Conservation (phyloP, 1,284 basidiomycete genomes). For the Taiwanofungus camphoratus region DNA sequence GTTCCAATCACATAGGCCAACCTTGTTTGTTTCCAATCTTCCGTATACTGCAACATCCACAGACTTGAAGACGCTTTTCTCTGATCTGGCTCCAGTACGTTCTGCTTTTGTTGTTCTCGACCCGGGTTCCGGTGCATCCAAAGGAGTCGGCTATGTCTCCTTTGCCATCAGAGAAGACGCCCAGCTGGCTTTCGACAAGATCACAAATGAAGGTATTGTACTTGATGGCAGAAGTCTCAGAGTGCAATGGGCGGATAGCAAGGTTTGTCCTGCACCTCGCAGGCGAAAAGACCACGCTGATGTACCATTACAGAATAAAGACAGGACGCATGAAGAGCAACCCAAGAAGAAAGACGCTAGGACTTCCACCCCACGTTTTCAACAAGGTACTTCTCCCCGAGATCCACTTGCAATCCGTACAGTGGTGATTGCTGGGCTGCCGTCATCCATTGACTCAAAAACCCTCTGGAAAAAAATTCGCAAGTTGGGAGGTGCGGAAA, state of each 20-base stretch:
- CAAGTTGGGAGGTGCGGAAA: constrained; percentile 69
- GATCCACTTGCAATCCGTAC: constrained; percentile 82
- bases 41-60: constrained; percentile 88
- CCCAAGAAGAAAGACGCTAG: constrained; percentile 32
- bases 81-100: constrained; percentile 90
- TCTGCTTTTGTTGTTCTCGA: constrained; percentile 92
- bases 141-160: constrained; percentile 97
- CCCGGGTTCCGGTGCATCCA: constrained; percentile 75
- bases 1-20: constrained; percentile 45
- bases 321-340: constrained; percentile 15
- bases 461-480: constrained; percentile 86
- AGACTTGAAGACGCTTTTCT: constrained; percentile 90
- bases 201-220: constrained; percentile 48
- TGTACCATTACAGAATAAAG: constrained; percentile 21
- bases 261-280: no score
- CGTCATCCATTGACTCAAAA: constrained; percentile 63
- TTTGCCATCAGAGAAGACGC: constrained; percentile 92
- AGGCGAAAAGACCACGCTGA: neutral
- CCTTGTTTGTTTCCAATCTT: constrained; percentile 78
- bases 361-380: constrained; percentile 27
- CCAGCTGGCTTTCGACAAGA: constrained; percentile 61
- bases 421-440: constrained; percentile 73
- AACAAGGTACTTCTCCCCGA: constrained; percentile 33
- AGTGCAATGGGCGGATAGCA: constrained; percentile 76
- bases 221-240: constrained; percentile 67